Base-by-base conservation (phyloP, 2,329 filamentous ascomycete genomes). In the Lachnellula suecica region DNA sequence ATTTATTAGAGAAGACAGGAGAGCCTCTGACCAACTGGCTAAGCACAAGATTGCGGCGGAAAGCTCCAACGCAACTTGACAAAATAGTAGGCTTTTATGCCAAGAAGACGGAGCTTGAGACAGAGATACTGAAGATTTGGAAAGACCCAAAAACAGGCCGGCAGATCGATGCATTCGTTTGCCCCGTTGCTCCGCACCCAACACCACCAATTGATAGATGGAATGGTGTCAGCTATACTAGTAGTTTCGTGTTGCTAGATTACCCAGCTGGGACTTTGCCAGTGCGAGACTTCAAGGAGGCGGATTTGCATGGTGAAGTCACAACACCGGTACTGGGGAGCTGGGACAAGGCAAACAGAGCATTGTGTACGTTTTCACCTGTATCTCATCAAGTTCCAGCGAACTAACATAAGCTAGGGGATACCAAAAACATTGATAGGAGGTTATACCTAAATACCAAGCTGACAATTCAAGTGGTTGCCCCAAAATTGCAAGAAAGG, bases 11-110 rank as follows among this genome's bases (percentile, higher is more conserved):
- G 47, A 66, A 71, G 10, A 81, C 74, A 3, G 71, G 70, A 5
- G 84, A 86, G 57, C 79, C 81, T 0, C 68, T 85, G 2, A 83
- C 78, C 11, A 79, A 79, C 1, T 87, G 82, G 81, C 72, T 85
- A n/a, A 68, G 71, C 31, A 72, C 71, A 2, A 72, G 81, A 4
- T 68, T 83, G 37, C 73, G 71, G 34, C 74, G 79, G 8, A 75
- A 77, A 41, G 69, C 73, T 2, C 70, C 73, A 6, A 71, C 77
- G 25, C 67, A 71, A 0, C 63, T 84, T 4, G 69, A 74, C 0
- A 72, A 79, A 40, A 60, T 84, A 0, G 72, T 74, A 2, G 71
- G 77, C 19, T 59, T 85, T 0, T 81, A 85, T 49, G 78, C 75
- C 0, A 72, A 76, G 59, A 76, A 77, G 17, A 69, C 71, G 1